Base-by-base conservation (phyloP, 495 filamentous ascomycete genomes). In the Hypoxylon trugodes region DNA sequence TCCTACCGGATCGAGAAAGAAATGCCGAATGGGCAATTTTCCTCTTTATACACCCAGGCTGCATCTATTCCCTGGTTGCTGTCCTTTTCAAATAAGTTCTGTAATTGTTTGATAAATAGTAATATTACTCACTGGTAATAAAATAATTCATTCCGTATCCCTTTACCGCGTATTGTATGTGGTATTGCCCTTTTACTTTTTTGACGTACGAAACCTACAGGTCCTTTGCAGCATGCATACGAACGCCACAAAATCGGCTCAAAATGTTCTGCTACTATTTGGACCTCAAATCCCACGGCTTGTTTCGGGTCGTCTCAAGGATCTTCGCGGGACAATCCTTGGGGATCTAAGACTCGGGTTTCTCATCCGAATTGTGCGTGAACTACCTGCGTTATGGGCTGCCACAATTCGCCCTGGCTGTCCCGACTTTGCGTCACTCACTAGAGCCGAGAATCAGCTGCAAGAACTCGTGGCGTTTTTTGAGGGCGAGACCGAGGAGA, bases 51-150 rank as follows among this genome's bases (percentile, higher is more conserved):
- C n/a, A n/a, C n/a, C n/a, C n/a, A n/a, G n/a, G n/a, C n/a, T n/a
- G n/a, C n/a, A n/a, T n/a, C n/a, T n/a, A n/a, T n/a, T n/a, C n/a
- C n/a, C n/a, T n/a, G n/a, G n/a, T n/a, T n/a, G n/a, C n/a, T n/a
- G n/a, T n/a, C n/a, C n/a, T n/a, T n/a, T n/a, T n/a, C n/a, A n/a
- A 59, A 50, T 41, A 43, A 59, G 41, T 45, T 59, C 41, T 45
- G 42, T 59, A 45, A 33, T 25, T 6, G 16, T 40, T 5, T 13
- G 33, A 12, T 32, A 3, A 30, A 24, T 0, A 41, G 16, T 10
- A 28, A 16, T 33, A 37, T 40, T 59, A 33, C 35, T 42, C 35
- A 49, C 22, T 2, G 10, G 22, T 59, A 24, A 33, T 49, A 59
- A 43, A n/a, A n/a, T n/a, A n/a, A 16, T 40, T 40, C 6, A 8